These are phyloP conservation scores for Neurospora pannonica DNA, from an alignment of 495 filamentous ascomycete genomes.

Conservation along the genomic window DNA sequence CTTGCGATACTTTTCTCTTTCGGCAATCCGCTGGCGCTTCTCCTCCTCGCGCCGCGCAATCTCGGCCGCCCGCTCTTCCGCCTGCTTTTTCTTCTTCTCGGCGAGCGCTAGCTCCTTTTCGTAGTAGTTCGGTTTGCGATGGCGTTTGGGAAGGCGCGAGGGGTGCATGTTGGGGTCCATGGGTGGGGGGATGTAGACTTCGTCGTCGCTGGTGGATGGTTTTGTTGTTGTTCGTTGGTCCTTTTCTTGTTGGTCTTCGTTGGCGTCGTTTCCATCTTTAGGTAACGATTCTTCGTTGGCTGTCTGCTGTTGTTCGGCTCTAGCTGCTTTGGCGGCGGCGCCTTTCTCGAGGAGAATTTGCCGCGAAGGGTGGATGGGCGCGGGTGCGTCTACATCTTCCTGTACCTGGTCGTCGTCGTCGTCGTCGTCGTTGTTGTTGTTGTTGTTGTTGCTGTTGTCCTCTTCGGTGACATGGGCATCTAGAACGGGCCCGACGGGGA, in stretches of 20 bases:
- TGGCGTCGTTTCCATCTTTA: not conserved
- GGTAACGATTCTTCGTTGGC: not conserved
- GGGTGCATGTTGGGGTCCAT: slow-evolving; percentile 4
- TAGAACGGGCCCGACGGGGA: not conserved
- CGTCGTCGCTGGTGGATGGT: not conserved
- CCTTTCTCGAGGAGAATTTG: slow-evolving; percentile 7
- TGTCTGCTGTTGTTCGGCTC: not conserved
- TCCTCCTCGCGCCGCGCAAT: slow-evolving; percentile 46
- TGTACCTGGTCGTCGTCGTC: not conserved
- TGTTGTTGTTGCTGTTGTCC: not conserved
- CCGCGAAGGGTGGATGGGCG: not conserved
- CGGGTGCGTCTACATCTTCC: not conserved
- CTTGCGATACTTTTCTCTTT: slow-evolving; percentile 53
- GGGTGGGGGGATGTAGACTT: not conserved
- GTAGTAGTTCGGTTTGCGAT: slow-evolving; percentile 53
- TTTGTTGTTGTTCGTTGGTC: not conserved
- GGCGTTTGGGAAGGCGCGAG: slow-evolving; percentile 12
- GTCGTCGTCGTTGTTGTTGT: not conserved
- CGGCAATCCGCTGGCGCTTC: slow-evolving; percentile 44
- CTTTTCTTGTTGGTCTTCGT: not conserved
- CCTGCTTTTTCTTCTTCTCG: slow-evolving; percentile 52
- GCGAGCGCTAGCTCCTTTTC: slow-evolving; percentile 66
- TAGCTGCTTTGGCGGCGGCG: slow-evolving; percentile 11
- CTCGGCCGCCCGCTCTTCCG: slow-evolving; percentile 50
- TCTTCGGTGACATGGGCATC: not conserved